Evolutionary conservation across 345 rosid genomes (phyloP), one percentile per base, ranked within the genome.

Genomic region (Raphanus raphanistrum): DNA sequence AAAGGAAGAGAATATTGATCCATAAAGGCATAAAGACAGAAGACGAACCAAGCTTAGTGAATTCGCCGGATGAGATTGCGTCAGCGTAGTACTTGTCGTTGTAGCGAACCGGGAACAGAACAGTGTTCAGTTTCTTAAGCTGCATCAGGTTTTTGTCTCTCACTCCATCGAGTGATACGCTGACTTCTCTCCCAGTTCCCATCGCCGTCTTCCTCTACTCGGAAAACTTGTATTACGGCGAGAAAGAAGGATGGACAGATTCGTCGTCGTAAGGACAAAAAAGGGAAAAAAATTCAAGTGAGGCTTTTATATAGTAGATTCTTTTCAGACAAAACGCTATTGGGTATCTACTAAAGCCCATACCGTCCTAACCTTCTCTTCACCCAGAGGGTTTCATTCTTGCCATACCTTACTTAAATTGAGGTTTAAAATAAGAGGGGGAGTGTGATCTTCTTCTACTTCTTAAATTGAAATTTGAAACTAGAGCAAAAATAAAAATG

Each of bases 141-240:
- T 90, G 98, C 99, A 91, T 95, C 88, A 89, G 63, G 86, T 90
- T 95, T 90, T 95, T 95, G 90, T 95, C 98, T 71, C 98, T 88
- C 73, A 95, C 96, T 26, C 84, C 97, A 72, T 95, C 99, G 16
- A 95, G 84, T 55, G 97, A 95, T 82, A 93, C 81, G 32, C 90
- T 78, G 72, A 85, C 86, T 68, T 85, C 96, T 31, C 97, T 84
- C 35, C 96, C 96, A 55, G 84, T 87, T 63, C 92, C 96, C 99
- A 95, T 95, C 74, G 68, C 73, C 77, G 77, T 31, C 68, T 28
- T 15, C 80, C 41, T 70, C 70, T 33, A 1, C 60, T 63, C 82
- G 72, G 66, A 80, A 33, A 75, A 75, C 21, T 21, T 68, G 66
- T 68, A 52, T 59, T 33, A 50, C 54, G 12, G 60, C 48, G 21